These are phyloP conservation scores for Sphagnum magellanicum DNA, from an alignment of 228 moss, liverwort and hornwort genomes.

Conservation along the genomic window DNA sequence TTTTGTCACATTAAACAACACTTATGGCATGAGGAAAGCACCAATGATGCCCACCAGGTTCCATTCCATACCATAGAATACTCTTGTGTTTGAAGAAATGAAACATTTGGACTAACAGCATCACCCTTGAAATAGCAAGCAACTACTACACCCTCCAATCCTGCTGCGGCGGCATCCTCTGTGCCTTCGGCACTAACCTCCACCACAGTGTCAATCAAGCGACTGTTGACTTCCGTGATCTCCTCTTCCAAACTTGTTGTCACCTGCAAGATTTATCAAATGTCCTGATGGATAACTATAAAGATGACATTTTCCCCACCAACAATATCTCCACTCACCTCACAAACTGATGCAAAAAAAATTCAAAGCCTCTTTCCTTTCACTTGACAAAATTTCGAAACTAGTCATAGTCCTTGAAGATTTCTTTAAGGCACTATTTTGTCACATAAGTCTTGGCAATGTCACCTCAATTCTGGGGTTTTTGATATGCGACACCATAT, in stretches of 20 bases:
- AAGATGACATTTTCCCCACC: neutral
- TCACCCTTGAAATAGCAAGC: constrained; percentile 75
- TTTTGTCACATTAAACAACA: too few relatives aligned
- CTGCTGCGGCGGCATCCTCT: constrained; percentile 74
- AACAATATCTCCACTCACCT: neutral
- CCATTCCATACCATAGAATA: constrained; percentile 33
- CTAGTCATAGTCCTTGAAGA: too few relatives aligned
- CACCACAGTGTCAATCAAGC: constrained; percentile 83
- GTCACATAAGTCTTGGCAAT: neutral
- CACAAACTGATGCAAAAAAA: too few relatives aligned
- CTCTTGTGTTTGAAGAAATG: constrained; percentile 44
- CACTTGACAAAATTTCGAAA: too few relatives aligned
- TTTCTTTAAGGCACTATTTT: neutral
- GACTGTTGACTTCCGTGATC: constrained; percentile 60
- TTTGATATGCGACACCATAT: constrained; percentile 46
- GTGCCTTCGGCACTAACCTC: constrained; percentile 83
- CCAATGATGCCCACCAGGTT: neutral
- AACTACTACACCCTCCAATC: constrained; percentile 80
- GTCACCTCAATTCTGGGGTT: constrained; percentile 68
- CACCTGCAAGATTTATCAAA: constrained; percentile 29
- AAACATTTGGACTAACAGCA: constrained; percentile 60
- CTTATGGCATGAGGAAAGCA: neutral
- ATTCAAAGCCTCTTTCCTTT: too few relatives aligned
- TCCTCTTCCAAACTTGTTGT: constrained; percentile 60
- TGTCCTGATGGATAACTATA: neutral